These are phyloP conservation scores for Fraxinus xanthoxyloides DNA, from an alignment of 305 asterid genomes.

Conservation along the genomic window DNA sequence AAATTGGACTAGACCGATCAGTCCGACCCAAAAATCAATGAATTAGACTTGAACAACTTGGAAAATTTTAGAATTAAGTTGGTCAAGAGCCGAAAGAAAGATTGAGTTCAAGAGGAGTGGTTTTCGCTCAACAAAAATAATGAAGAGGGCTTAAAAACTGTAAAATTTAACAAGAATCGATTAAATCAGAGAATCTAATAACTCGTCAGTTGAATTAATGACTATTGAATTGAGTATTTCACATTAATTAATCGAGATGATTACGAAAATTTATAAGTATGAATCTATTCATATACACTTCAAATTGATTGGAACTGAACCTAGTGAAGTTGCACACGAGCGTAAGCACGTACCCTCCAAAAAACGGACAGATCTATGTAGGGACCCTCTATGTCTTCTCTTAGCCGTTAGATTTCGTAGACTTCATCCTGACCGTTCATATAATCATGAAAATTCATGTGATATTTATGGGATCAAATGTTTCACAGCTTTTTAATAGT, in stretches of 20 bases:
- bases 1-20: background rate
- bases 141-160: background rate
- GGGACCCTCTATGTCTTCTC: constrained; percentile 33
- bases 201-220: background rate
- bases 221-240: background rate
- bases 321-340: background rate
- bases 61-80: background rate
- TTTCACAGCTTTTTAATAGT: constrained; percentile 42
- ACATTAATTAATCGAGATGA: background rate
- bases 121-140: too few species aligned
- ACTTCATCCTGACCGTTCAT: constrained; percentile 35
- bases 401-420: constrained; percentile 38
- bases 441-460: background rate
- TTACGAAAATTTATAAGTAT: too few species aligned
- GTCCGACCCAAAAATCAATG: background rate
- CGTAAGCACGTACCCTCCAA: constrained; percentile 10
- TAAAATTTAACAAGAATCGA: too few species aligned
- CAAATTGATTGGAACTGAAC: background rate
- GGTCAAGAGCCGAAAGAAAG: background rate
- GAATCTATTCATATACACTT: background rate
- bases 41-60: background rate
- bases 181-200: background rate
- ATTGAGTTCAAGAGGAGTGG: background rate
- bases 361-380: constrained; percentile 42
- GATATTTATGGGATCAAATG: constrained; percentile 16